Conservation (phyloP, 148 eudicot species). For the Nepenthes gracilis region DNA sequence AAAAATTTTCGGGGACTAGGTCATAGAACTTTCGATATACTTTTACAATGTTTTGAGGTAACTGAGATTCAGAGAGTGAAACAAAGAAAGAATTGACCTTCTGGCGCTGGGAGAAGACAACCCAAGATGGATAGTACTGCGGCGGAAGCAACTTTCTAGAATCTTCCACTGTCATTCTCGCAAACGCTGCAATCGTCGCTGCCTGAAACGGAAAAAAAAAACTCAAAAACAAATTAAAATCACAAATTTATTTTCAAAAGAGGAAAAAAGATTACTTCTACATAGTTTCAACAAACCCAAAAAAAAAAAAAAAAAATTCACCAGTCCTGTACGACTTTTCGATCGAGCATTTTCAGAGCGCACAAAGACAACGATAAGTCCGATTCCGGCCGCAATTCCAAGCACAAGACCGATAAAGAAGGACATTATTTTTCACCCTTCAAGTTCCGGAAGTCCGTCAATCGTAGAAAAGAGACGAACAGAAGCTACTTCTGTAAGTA, state of each 20-base stretch:
- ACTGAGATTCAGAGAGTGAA: too few relatives aligned
- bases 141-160: conserved; percentile 78
- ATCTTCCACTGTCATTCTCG: conserved; percentile 94
- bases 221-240: conserved; percentile 3
- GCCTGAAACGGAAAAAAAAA: conserved; percentile 32
- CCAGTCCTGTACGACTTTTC: conserved; percentile 52
- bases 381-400: conserved; percentile 50
- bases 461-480: background rate
- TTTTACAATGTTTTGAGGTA: too few relatives aligned
- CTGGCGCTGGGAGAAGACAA: conserved; percentile 81
- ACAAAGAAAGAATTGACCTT: conserved; percentile 29
- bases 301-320: background rate
- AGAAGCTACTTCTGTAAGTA: background rate
- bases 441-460: background rate
- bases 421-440: conserved; percentile 22
- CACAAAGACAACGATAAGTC: conserved; percentile 51
- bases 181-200: conserved; percentile 67
- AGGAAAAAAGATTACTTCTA: background rate
- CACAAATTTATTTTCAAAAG: background rate
- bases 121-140: conserved; percentile 89
- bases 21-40: too few relatives aligned
- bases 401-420: conserved; percentile 48
- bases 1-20: too few relatives aligned
- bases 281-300: too few relatives aligned
- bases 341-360: conserved; percentile 86